Evolutionary conservation across 2,329 filamentous ascomycete species (phyloP), one percentile per base, ranked within the genome.

Genomic region (Beauveria sp.): DNA sequence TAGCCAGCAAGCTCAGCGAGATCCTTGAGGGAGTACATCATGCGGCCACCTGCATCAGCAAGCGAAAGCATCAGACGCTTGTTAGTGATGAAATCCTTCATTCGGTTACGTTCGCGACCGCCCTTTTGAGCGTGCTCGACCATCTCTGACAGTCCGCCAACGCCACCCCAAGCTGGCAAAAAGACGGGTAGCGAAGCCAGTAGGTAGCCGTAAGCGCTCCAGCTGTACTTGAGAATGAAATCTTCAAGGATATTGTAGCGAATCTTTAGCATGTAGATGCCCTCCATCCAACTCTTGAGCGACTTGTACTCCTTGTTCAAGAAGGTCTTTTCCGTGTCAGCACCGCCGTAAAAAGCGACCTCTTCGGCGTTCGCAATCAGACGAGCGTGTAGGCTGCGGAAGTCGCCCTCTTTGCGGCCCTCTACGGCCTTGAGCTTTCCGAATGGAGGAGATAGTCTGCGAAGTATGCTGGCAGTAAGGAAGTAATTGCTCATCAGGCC

Each of bases 21-120:
- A 70, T 99, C 96, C 76, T 99, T 99, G 79, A 99, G 96, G 64
- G 90, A 94, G 79, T 99, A 99, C 94, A 99, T 99, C 91, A 99
- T 97, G 52, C 94, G 85, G 28, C 93, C 93, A 62, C 94, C 94
- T 2, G 94, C 94, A 74, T 99, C 94, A 10, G 94, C 94, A 43
- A 99, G 83, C 18, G 93, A 97, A 37, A 99, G 83, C 94, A 99
- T 97, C 44, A 99, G 86, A 5, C 94, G 87, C 75, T 99, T 97
- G 77, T 99, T 99, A 14, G 94, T 99, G 75, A 99, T 97, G 75
- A 99, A 99, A 40, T 96, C 91, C 77, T 96, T 94, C 91, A 97
- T 99, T 46, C 96, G 90, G 61, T 88, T 86, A 52, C 90, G 85
- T 73, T 96, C 91, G 30, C 89, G 84, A 30, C 84, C 82, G 10